Evolutionary conservation across 2,329 filamentous ascomycete genomes (phyloP).

Genomic region (Orbilia ellipsospora): DNA sequence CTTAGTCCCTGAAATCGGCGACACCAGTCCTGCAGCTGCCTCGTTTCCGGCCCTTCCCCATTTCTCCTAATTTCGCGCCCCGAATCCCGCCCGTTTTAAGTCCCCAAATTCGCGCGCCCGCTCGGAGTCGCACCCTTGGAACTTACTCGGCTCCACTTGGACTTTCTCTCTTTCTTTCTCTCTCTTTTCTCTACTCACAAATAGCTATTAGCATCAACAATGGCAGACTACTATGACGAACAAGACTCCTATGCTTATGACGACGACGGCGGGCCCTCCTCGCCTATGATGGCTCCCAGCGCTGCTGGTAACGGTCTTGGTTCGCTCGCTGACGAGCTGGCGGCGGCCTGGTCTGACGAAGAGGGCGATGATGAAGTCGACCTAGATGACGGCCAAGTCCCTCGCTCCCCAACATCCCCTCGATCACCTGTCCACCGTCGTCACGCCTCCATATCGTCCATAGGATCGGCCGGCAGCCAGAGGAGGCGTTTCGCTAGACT

Average conservation of each 20-base stretch:
- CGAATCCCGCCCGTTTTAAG: constrained; percentile 25
- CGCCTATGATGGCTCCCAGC: constrained; percentile 38
- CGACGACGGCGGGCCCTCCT: constrained; percentile 46
- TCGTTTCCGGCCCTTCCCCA: constrained; percentile 25
- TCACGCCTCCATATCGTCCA: constrained; percentile 50
- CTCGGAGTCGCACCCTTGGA: neutral
- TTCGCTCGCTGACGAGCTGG: constrained; percentile 83
- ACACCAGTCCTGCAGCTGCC: constrained; percentile 15
- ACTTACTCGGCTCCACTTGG: constrained; percentile 2
- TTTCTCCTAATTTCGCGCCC: constrained; percentile 36
- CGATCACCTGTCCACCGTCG: constrained; percentile 43
- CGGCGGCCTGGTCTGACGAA: constrained; percentile 74
- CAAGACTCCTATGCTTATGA: constrained; percentile 49
- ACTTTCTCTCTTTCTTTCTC: neutral
- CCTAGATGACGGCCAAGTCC: constrained; percentile 36
- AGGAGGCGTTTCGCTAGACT: constrained; percentile 48
- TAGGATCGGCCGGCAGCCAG: constrained; percentile 48
- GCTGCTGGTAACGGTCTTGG: constrained; percentile 68
- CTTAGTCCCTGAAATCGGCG: constrained; percentile 19
- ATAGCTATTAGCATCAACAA: constrained; percentile 12
- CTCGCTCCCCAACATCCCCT: constrained; percentile 49
- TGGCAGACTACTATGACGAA: constrained; percentile 54
- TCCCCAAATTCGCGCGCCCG: constrained; percentile 17
- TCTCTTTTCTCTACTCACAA: neutral
- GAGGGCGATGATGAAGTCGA: constrained; percentile 47